A percentile compares a stretch with the other conserved stretches of the same genome.
Evolutionary conservation across 129 eudicot species (phyloP).

Genomic region (Escallonia herrerae): DNA sequence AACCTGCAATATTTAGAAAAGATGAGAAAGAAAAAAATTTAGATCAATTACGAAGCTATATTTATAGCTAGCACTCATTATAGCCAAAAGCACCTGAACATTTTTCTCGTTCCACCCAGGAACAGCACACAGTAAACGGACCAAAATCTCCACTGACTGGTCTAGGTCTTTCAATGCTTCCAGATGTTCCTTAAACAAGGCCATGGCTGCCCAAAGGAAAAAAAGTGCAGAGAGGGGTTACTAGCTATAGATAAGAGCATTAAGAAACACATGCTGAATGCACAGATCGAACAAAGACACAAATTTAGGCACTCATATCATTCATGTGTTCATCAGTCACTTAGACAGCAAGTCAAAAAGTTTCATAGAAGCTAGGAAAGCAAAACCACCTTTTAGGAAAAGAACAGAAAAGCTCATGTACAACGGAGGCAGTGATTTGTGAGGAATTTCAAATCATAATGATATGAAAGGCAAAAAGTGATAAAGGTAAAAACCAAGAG

Average conservation of each 20-base stretch:
- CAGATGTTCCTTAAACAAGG: conserved; percentile 76
- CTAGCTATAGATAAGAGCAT: background rate
- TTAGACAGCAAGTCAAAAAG: background rate
- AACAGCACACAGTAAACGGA: conserved; percentile 79
- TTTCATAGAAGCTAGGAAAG: no score
- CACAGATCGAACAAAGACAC: background rate
- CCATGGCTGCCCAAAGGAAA: conserved; percentile 51
- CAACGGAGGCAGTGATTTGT: background rate
- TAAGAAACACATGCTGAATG: background rate
- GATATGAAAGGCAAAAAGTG: no score
- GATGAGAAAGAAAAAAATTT: background rate
- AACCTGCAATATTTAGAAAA: conserved; percentile 47
- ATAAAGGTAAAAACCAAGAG: no score
- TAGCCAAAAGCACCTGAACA: conserved; percentile 51
- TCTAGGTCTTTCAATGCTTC: conserved; percentile 63
- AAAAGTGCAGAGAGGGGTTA: background rate
- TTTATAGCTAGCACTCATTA: background rate
- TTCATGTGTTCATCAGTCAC: background rate
- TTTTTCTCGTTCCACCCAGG: conserved; percentile 99
- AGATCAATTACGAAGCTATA: background rate
- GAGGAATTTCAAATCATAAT: background rate
- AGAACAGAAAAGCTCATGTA: no score
- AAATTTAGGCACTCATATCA: no score
- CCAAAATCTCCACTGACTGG: conserved; percentile 71
- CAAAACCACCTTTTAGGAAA: no score